Conservation (phyloP, 768 basidiomycete genomes). For the Termitomyces sp. region DNA sequence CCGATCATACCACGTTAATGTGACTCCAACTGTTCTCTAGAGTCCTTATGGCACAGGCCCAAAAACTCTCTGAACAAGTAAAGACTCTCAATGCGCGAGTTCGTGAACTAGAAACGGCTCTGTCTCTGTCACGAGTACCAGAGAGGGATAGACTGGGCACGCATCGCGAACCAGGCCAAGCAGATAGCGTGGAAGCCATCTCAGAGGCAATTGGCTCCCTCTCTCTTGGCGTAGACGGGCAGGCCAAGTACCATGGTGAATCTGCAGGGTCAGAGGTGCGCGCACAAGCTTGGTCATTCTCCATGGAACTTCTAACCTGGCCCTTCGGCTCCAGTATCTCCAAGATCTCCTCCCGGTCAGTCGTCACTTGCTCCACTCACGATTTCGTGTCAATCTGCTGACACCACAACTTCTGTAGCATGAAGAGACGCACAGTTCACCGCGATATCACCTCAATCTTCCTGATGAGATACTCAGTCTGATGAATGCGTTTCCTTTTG, state of each 20-base stretch:
- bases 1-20: neutral
- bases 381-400: neutral
- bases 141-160: neutral
- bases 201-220: constrained; percentile 44
- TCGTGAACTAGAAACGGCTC: constrained; percentile 41
- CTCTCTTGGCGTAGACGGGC: constrained; percentile 45
- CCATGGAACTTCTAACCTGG: neutral
- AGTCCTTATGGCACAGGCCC: constrained; percentile 48
- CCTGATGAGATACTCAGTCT: constrained; percentile 41
- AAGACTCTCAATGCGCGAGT: constrained; percentile 37
- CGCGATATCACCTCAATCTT: constrained; percentile 27
- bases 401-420: constrained; percentile 8
- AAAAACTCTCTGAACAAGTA: constrained; percentile 44
- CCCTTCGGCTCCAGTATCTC: constrained; percentile 26
- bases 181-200: constrained; percentile 23
- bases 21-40: constrained; percentile 15
- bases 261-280: constrained; percentile 46
- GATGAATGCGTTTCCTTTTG: constrained; percentile 47
- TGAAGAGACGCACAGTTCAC: constrained; percentile 11
- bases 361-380: neutral
- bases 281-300: neutral
- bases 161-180: constrained; percentile 15
- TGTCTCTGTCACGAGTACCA: constrained; percentile 21
- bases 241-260: constrained; percentile 46
- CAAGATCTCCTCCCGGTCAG: constrained; percentile 34